Evolutionary conservation across 768 basidiomycete species (phyloP).

Genomic region (Trametes punicea): DNA sequence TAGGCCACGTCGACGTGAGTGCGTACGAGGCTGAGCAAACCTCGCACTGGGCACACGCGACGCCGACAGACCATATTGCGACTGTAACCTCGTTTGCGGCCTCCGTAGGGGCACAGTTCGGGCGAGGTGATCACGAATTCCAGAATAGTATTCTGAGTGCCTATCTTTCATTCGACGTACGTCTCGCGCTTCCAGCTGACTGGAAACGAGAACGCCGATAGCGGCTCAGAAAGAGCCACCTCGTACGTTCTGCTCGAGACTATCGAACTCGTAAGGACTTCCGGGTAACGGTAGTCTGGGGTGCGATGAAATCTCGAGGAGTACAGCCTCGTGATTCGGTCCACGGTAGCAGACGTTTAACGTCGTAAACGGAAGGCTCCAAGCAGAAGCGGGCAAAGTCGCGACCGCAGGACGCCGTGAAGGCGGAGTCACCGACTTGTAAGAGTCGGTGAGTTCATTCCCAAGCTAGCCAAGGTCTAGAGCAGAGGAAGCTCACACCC

Average conservation of each 20-base stretch:
- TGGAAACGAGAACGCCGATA: constrained; percentile 16
- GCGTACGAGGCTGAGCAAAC: neutral
- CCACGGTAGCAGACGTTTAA: neutral
- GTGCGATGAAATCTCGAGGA: neutral
- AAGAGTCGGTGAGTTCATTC: constrained; percentile 1
- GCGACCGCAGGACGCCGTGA: neutral
- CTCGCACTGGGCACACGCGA: neutral
- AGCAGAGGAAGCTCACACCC: neutral
- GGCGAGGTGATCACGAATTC: neutral
- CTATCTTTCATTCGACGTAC: constrained; percentile 11
- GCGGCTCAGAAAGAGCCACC: constrained; percentile 2
- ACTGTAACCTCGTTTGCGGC: neutral
- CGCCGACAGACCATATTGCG: neutral
- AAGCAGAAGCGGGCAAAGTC: neutral
- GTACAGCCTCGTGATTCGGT: neutral
- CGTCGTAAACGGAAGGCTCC: neutral
- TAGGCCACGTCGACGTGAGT: neutral
- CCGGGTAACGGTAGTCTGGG: neutral
- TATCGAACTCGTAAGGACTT: constrained; percentile 1
- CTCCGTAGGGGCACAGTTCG: neutral
- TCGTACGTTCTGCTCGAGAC: constrained; percentile 20
- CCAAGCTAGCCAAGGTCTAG: constrained; percentile 1
- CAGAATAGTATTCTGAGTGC: constrained; percentile 9
- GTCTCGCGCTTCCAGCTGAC: constrained; percentile 14
- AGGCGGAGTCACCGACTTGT: neutral